Evolutionary conservation across 1,284 basidiomycete genomes (phyloP).

Genomic region (Coriolopsis trogii): DNA sequence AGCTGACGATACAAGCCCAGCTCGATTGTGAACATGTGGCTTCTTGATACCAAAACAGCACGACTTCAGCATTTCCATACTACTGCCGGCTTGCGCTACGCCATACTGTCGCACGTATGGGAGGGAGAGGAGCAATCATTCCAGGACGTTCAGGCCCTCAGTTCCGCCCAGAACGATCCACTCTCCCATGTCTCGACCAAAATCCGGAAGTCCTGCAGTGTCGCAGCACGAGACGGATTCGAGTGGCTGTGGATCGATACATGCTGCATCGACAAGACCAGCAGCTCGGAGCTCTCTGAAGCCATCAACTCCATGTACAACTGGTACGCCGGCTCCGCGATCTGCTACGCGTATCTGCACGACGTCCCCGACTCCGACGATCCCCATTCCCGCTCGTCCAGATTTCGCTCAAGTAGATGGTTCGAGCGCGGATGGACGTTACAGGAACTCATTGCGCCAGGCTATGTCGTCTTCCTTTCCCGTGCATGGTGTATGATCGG

Average conservation of each 20-base stretch:
- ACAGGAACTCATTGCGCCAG: too few species aligned
- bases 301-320: too few species aligned
- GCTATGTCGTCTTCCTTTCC: slow-evolving; percentile 5
- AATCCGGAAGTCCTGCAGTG: background rate
- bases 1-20: too few species aligned
- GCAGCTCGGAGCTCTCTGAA: background rate
- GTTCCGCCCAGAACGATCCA: background rate
- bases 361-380: background rate
- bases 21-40: too few species aligned
- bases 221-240: background rate
- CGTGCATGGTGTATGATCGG: background rate
- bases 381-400: background rate
- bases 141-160: background rate
- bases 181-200: background rate
- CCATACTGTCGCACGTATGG: background rate
- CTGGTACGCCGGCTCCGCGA: background rate
- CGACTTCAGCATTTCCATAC: background rate
- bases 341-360: background rate
- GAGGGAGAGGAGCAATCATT: background rate
- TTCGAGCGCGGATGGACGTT: slow-evolving; percentile 1
- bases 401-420: background rate
- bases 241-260: background rate
- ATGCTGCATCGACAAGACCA: slow-evolving; percentile 1
- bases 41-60: background rate
- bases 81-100: background rate